These are phyloP conservation scores for Knoxia roxburghii DNA, from an alignment of 257 asterid species.

Conservation along the genomic window DNA sequence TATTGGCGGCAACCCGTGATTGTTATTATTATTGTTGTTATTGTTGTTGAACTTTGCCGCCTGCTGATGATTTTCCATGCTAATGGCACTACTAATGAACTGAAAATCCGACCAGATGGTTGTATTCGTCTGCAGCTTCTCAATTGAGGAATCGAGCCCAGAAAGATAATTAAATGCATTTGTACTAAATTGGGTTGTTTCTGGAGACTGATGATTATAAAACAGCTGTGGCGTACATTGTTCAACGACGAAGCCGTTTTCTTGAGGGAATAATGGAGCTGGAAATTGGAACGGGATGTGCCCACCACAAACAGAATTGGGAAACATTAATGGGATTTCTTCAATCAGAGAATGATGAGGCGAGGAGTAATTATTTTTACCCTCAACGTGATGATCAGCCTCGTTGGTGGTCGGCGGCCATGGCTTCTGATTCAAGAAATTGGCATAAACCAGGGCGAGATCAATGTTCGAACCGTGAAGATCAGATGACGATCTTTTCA, in stretches of 20 bases:
- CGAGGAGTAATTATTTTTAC: neutral
- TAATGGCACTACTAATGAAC: constrained; percentile 4
- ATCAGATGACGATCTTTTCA: neutral
- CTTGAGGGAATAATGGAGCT: constrained; percentile 17
- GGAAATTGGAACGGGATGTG: constrained; percentile 23
- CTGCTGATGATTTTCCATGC: neutral
- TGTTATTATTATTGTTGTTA: too few species aligned
- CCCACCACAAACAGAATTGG: neutral
- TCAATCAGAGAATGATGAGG: constrained; percentile 6
- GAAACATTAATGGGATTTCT: neutral
- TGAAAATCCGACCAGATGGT: too few species aligned
- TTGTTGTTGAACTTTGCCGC: too few species aligned
- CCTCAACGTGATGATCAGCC: neutral
- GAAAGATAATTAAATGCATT: constrained; percentile 10
- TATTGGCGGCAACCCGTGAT: constrained; percentile 32
- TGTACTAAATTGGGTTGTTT: constrained; percentile 15
- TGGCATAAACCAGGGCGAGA: constrained; percentile 59
- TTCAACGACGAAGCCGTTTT: constrained; percentile 19
- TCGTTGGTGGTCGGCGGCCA: constrained; percentile 4
- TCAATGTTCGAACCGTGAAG: constrained; percentile 35
- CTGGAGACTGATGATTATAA: constrained; percentile 15
- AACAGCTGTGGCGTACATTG: constrained; percentile 15
- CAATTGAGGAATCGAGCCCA: constrained; percentile 25
- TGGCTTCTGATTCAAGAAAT: constrained; percentile 46
- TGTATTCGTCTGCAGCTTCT: constrained; percentile 10